Evolutionary conservation across 495 filamentous ascomycete genomes (phyloP), one percentile per base, ranked within the genome.

Genomic region (Tuber umbilicatum): DNA sequence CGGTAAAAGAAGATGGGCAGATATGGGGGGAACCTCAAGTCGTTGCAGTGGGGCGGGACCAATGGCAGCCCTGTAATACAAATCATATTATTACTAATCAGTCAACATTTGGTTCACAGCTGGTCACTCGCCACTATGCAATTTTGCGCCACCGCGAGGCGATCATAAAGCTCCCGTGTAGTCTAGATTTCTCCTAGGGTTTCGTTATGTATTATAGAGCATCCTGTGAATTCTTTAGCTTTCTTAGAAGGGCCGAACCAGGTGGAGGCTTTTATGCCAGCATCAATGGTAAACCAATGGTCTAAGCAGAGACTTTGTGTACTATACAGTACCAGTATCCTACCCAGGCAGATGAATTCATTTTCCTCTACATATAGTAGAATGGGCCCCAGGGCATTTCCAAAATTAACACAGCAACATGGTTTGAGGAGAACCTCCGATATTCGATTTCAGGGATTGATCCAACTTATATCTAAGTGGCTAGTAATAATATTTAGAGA

Each of bases 31-130:
- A 64, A 55, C 69, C 70, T 31, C 40, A 64, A 72, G 35, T 16
- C 42, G 35, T 71, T 42, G 69, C 60, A 42, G 60, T 60, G 55
- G 73, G 69, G 69, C 67, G 35, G 41, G 35, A 70, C 77, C 77
- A 78, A 78, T 78, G 6, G 38, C n/a, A 69, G 5, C 31, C 38
- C 75, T 16, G 55, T 47, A 78, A 74, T 74, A 71, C 67, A 78
- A 78, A 78, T 71, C 75, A 74, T n/a, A 38, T n/a, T 27, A 71
- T 78, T 78, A 78, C 76, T 78, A 78, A 78, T 71, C 77, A 3
- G 1, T 1, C 23, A 16, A 35, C 4, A 64, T 35, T 2, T 1
- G 10, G 41, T 69, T 69, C 77, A 78, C 60, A 0, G 27, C 31
- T 38, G 21, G 71, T 78, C 77, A 78, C 77, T 78, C 77, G 75